Percentiles rank a stretch among this genome's conserved stretches.
Conservation (phyloP, 2,329 filamentous ascomycete species). For the Fusarium udum region DNA sequence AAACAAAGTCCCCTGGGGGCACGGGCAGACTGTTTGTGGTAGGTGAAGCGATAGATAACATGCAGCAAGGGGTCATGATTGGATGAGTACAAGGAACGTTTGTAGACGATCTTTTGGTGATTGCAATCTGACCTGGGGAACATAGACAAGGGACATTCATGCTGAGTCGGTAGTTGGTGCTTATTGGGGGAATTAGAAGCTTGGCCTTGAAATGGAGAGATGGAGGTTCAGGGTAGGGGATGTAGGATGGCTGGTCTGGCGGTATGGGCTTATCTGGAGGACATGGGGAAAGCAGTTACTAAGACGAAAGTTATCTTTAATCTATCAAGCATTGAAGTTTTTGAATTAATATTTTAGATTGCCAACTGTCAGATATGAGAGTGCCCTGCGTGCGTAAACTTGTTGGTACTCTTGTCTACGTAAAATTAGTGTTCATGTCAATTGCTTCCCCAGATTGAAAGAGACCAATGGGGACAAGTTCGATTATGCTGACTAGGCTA, state of each 20-base stretch:
- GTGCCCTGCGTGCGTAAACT: neutral
- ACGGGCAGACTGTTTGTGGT: conserved; percentile 22
- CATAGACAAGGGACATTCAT: neutral
- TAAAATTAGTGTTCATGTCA: neutral
- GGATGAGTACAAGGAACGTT: conserved; percentile 19
- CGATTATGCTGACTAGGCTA: conserved; percentile 39
- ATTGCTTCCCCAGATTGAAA: neutral
- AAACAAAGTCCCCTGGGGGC: conserved; percentile 4
- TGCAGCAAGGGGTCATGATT: conserved; percentile 13
- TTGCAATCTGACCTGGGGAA: neutral
- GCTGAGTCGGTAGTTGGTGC: neutral
- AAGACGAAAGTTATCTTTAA: neutral
- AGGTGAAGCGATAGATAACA: conserved; percentile 30
- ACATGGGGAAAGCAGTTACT: neutral
- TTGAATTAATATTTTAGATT: neutral
- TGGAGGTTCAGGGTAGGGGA: conserved; percentile 13
- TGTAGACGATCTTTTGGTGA: conserved; percentile 14
- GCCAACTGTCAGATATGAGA: neutral
- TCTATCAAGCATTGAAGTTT: neutral
- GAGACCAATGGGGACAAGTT: conserved; percentile 34
- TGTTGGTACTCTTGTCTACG: too few relatives aligned
- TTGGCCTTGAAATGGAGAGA: neutral
- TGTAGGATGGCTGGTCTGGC: neutral
- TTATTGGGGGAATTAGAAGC: conserved; percentile 3
- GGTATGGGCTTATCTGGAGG: neutral